Evolutionary conservation across 805 yeast genomes (phyloP).

Genomic region (Ogataea wickerhamii): DNA sequence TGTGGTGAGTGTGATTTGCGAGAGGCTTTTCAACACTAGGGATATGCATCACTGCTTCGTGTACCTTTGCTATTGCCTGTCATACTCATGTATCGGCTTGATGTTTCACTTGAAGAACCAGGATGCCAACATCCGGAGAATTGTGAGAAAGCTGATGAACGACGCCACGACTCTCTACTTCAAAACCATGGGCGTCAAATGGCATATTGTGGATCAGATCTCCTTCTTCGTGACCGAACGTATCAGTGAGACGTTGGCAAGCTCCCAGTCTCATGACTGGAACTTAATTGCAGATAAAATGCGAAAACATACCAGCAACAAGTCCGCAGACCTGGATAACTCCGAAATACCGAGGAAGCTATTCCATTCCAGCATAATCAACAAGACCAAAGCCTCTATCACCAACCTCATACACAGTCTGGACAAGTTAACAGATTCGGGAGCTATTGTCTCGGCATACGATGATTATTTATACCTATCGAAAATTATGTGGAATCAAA

Average conservation of each 20-base stretch:
- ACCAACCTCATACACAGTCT: constrained; percentile 9
- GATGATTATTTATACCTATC: constrained; percentile 8
- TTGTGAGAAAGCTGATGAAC: constrained; percentile 2
- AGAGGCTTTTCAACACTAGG: constrained; percentile 3
- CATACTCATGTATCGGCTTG: constrained; percentile 10
- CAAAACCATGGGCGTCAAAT: constrained; percentile 7
- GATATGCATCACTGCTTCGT: constrained; percentile 5
- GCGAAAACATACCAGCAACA: background rate
- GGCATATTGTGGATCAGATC: constrained; percentile 12
- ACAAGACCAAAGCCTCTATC: constrained; percentile 12
- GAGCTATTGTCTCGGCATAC: background rate
- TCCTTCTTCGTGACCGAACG: constrained; percentile 2
- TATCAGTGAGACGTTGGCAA: background rate
- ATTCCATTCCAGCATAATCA: background rate
- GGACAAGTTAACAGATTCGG: background rate
- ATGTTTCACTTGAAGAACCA: constrained; percentile 8
- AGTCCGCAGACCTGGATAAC: background rate
- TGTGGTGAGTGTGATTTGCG: constrained; percentile 5
- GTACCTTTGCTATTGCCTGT: constrained; percentile 5
- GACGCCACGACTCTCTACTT: constrained; percentile 2
- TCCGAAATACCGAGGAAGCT: background rate
- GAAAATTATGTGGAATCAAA: background rate
- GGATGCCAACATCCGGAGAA: constrained; percentile 3
- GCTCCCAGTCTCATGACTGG: background rate
- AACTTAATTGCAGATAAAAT: background rate